Percentiles rank a stretch among this genome's conserved stretches.
Evolutionary conservation across 108 stramenopile species (phyloP).

Genomic region (Conticribra guillardii): DNA sequence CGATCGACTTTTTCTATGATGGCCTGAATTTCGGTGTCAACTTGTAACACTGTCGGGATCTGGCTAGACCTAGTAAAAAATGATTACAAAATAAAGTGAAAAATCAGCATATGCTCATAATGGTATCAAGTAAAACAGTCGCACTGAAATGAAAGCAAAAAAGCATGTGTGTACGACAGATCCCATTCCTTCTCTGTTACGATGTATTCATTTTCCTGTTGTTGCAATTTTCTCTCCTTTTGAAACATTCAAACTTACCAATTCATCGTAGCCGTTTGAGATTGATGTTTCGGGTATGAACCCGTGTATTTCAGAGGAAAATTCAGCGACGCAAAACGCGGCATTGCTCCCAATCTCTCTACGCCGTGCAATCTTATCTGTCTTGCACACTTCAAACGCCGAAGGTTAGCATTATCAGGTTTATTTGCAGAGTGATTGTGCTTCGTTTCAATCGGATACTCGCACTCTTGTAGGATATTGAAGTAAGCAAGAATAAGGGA

Average conservation of each 20-base stretch:
- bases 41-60: neutral
- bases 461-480: constrained; percentile 61
- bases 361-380: constrained; percentile 74
- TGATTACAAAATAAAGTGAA: too few relatives aligned
- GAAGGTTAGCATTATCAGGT: constrained; percentile 7
- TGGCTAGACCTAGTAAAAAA: constrained; percentile 44
- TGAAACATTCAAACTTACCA: too few relatives aligned
- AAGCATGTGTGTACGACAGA: too few relatives aligned
- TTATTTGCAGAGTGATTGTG: neutral
- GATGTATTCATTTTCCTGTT: too few relatives aligned
- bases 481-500: constrained; percentile 61
- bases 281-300: constrained; percentile 27
- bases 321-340: constrained; percentile 74
- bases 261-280: too few relatives aligned
- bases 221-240: too few relatives aligned
- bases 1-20: constrained; percentile 35
- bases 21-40: constrained; percentile 4
- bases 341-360: constrained; percentile 71
- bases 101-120: too few relatives aligned
- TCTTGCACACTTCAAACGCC: constrained; percentile 56
- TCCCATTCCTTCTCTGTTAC: too few relatives aligned
- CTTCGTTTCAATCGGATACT: constrained; percentile 35
- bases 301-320: constrained; percentile 66
- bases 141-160: too few relatives aligned
- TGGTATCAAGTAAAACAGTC: too few relatives aligned